Percentiles rank a stretch among this genome's conserved stretches.
These are phyloP conservation scores for Trichoderma hamatum DNA, from an alignment of 2,329 filamentous ascomycete species.

Conservation along the genomic window DNA sequence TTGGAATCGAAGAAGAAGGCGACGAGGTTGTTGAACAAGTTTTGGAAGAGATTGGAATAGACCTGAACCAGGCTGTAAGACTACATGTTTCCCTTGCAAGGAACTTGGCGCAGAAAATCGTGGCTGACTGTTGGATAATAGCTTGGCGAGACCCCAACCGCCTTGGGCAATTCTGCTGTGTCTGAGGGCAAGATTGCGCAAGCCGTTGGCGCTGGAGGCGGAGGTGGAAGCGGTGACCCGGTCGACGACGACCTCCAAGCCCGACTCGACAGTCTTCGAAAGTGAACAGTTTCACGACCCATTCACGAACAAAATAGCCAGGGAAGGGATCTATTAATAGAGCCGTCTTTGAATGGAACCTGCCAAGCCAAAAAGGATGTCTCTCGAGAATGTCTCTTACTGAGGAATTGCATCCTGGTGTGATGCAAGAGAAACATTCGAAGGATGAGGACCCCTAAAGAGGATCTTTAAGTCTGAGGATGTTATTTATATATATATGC, in stretches of 20 bases:
- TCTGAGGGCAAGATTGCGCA: conserved; percentile 81
- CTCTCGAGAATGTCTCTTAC: conserved; percentile 7
- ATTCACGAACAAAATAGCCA: not conserved
- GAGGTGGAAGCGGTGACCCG: conserved; percentile 54
- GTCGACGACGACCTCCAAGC: conserved; percentile 95
- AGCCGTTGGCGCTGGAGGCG: conserved; percentile 69
- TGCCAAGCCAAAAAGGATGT: not conserved
- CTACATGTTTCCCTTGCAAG: not conserved
- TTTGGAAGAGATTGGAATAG: conserved; percentile 93
- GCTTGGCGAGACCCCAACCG: conserved; percentile 90
- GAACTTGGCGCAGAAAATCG: not conserved
- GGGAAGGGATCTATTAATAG: not conserved
- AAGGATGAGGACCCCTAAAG: not conserved
- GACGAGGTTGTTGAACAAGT: conserved; percentile 98
- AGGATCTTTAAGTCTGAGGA: not conserved
- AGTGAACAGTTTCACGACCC: conserved; percentile 39
- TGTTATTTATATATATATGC: not conserved
- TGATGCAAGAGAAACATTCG: not conserved
- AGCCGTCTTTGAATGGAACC: not conserved
- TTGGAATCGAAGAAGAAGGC: conserved; percentile 88
- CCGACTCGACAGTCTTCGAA: conserved; percentile 81
- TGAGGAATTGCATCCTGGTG: not conserved
- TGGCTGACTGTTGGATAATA: conserved; percentile 43
- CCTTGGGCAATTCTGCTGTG: conserved; percentile 72
- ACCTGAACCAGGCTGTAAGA: conserved; percentile 84